Conservation (phyloP, 352 stramenopile species). For the Phytophthora fragariae region DNA sequence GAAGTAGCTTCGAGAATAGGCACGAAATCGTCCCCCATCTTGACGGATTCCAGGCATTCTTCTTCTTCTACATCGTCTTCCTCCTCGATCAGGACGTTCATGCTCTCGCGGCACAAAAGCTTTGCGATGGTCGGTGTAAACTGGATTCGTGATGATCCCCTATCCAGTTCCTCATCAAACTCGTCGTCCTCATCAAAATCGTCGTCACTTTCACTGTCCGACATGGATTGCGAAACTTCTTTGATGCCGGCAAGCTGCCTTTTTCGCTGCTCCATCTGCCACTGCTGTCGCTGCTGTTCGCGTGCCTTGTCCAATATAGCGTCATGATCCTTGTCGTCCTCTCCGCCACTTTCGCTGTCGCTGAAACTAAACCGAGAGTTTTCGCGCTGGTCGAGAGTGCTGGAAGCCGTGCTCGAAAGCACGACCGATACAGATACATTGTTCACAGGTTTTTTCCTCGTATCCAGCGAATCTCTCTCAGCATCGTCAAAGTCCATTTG, state of each 20-base stretch:
- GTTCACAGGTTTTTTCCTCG: slow-evolving; percentile 24
- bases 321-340: slow-evolving; percentile 27
- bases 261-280: slow-evolving; percentile 46
- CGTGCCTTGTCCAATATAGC: slow-evolving; percentile 35
- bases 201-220: slow-evolving; percentile 44
- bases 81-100: slow-evolving; percentile 68
- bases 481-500: slow-evolving; percentile 45
- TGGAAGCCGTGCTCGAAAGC: slow-evolving; percentile 33
- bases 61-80: slow-evolving; percentile 56
- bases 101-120: slow-evolving; percentile 55
- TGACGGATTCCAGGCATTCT: slow-evolving; percentile 19
- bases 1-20: slow-evolving; percentile 63
- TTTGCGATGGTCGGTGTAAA: slow-evolving; percentile 55
- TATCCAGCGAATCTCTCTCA: slow-evolving; percentile 12
- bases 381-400: slow-evolving; percentile 34
- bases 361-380: slow-evolving; percentile 36
- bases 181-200: slow-evolving; percentile 42
- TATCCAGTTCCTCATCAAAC: slow-evolving; percentile 42
- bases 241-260: slow-evolving; percentile 43
- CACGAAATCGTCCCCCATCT: slow-evolving; percentile 57
- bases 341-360: slow-evolving; percentile 40
- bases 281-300: slow-evolving; percentile 43
- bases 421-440: slow-evolving; percentile 26
- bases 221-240: slow-evolving; percentile 34
- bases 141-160: slow-evolving; percentile 48